These are phyloP conservation scores for Pycnococcus provasolii DNA, from an alignment of 139 green algal species.

Conservation along the genomic window DNA sequence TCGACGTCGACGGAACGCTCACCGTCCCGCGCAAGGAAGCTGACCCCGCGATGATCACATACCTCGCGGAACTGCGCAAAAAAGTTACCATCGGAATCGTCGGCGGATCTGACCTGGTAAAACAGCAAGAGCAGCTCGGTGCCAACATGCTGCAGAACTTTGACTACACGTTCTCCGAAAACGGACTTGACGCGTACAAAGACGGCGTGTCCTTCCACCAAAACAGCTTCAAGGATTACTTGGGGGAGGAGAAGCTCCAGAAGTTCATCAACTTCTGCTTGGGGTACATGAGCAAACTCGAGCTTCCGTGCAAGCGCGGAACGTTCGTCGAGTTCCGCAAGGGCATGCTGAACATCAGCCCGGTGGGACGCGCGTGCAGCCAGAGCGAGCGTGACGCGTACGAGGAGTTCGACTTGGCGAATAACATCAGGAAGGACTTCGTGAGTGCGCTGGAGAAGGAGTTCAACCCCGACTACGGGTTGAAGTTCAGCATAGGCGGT, in stretches of 20 bases:
- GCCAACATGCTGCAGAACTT: conserved; percentile 62
- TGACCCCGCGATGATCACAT: conserved; percentile 50
- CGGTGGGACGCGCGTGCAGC: conserved; percentile 94
- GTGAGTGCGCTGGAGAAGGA: conserved; percentile 69
- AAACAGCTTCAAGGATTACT: conserved; percentile 39
- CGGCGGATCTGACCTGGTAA: conserved; percentile 86
- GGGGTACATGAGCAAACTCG: conserved; percentile 84
- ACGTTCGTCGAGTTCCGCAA: conserved; percentile 99
- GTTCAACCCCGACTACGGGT: conserved; percentile 67
- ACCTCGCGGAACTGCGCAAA: conserved; percentile 75
- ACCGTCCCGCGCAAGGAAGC: conserved; percentile 73
- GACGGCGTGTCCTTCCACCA: conserved; percentile 17
- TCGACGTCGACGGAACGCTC: conserved; percentile 94
- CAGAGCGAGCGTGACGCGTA: conserved; percentile 93
- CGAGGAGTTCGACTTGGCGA: conserved; percentile 71
- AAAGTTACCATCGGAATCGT: conserved; percentile 91
- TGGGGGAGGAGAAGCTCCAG: conserved; percentile 66
- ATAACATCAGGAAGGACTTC: conserved; percentile 59
- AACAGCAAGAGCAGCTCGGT: conserved; percentile 96
- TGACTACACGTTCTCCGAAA: conserved; percentile 96
- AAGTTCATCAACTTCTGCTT: conserved; percentile 83
- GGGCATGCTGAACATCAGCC: conserved; percentile 96
- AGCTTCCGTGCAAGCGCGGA: conserved; percentile 94
- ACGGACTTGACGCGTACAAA: conserved; percentile 92
- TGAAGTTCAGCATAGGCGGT: conserved; percentile 92